Base-by-base conservation (phyloP, 2,329 filamentous ascomycete species). In the Clarireedia sp. region DNA sequence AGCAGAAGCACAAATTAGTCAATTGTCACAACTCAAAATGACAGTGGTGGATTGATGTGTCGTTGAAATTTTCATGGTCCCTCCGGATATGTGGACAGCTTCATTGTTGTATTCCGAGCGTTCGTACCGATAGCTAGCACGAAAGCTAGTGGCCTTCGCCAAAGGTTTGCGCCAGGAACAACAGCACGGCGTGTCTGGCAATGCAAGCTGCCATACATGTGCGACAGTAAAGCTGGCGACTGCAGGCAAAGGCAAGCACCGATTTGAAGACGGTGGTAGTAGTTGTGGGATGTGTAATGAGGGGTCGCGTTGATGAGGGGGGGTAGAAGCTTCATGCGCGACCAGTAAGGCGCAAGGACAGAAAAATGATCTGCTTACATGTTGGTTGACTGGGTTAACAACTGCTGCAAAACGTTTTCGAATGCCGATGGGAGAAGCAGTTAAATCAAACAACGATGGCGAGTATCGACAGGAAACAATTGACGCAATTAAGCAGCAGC, bases 361-460 rank as follows among this genome's bases (percentile, higher is more conserved):
- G 46, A 57, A 62, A 61, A 61, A 58, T 54, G 60, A 64, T 63
- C 62, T 60, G 64, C 64, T 67, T 62, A 66, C 65, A 59, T 57
- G 57, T 52, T 55, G 38, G 37, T 62, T 60, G 61, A 66, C 63
- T 60, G 61, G 60, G 59, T 65, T 62, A 63, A 63, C 51, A 60
- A 57, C 48, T 64, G 62, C 57, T 61, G 54, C 56, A 38, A 60
- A 66, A 64, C 66, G 60, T 19, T 21, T 59, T 62, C 58, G 57
- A 54, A 62, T 60, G 63, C 60, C 57, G 62, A 58, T 51, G 56
- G 59, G 56, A 62, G 17, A 67, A 65, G 61, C 62, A 64, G 64
- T 48, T 48, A 63, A 70, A 68, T 65, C 66, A 63, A 64, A 66
- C 63, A 69, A 68, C 62, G 66, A 64, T 63, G 62, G 63, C 60